phyloP scores from a whole-genome alignment of 1,284 basidiomycete genomes.

The Cutaneotrichosporon cutaneum region DNA sequence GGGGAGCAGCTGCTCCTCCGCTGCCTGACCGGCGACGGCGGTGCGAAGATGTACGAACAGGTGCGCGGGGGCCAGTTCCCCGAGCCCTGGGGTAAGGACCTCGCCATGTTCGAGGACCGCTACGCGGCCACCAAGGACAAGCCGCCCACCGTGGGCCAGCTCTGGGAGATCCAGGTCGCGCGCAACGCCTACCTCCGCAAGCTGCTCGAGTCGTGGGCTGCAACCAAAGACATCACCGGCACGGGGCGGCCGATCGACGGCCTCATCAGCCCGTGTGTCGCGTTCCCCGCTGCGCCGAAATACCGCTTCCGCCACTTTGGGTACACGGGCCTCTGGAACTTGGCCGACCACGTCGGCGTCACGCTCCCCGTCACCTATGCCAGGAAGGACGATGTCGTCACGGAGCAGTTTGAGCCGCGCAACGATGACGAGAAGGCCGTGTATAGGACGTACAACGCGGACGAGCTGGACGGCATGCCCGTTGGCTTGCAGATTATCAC shows the following conservation, averaged over 20 bases:
- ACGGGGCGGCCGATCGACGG: constrained; percentile 25
- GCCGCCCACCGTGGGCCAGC: constrained; percentile 13
- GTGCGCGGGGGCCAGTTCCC: constrained; percentile 10
- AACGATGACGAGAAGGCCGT: constrained; percentile 55
- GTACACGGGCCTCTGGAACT: constrained; percentile 25
- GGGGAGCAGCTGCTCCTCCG: constrained; percentile 13
- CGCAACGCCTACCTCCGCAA: constrained; percentile 19
- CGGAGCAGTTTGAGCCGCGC: constrained; percentile 56
- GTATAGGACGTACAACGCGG: constrained; percentile 54
- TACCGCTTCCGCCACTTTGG: constrained; percentile 18
- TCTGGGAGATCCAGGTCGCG: constrained; percentile 22
- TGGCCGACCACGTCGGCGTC: constrained; percentile 61
- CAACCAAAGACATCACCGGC: constrained; percentile 11
- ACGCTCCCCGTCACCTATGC: constrained; percentile 65
- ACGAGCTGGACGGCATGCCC: constrained; percentile 61
- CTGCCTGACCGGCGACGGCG: constrained; percentile 22
- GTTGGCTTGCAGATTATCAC: constrained; percentile 66
- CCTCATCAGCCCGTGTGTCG: constrained; percentile 17
- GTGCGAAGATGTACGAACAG: constrained; percentile 6
- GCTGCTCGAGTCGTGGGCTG: constrained; percentile 16
- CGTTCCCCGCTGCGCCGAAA: constrained; percentile 15
- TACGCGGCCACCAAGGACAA: constrained; percentile 15
- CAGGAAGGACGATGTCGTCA: constrained; percentile 24
- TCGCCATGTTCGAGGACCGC: constrained; percentile 10
- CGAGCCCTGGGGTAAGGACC: constrained; percentile 25